Evolutionary conservation across 1,284 basidiomycete genomes (phyloP).

Genomic region (Caloboletus firmus): DNA sequence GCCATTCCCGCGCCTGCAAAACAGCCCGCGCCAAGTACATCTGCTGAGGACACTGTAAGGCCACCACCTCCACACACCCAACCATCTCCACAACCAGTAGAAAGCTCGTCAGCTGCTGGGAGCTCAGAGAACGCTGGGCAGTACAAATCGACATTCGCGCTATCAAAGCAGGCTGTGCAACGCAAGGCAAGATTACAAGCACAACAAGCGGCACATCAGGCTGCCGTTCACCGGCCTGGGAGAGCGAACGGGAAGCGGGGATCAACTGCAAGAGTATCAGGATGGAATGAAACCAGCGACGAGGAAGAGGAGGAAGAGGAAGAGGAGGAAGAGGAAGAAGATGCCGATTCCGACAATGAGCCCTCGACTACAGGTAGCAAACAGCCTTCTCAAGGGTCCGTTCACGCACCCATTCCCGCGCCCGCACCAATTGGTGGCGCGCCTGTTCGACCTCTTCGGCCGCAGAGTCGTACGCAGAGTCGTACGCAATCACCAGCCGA

Average conservation of each 20-base stretch:
- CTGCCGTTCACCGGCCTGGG: conserved; percentile 71
- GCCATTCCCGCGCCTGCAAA: conserved; percentile 21
- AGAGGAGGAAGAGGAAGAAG: conserved; percentile 69
- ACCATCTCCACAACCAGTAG: conserved; percentile 24
- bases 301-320: conserved; percentile 79
- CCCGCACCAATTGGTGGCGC: conserved; percentile 27
- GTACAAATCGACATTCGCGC: conserved; percentile 81
- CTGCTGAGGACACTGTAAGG: conserved; percentile 7
- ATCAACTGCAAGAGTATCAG: conserved; percentile 42
- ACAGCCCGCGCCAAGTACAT: conserved; percentile 13
- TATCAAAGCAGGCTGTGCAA: conserved; percentile 76
- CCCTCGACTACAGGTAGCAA: conserved; percentile 38
- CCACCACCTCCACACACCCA: conserved; percentile 30
- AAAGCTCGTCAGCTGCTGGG: conserved; percentile 11
- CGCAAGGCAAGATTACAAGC: conserved; percentile 81
- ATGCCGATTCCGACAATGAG: conserved; percentile 62
- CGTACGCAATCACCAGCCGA: no score
- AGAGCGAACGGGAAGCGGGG: conserved; percentile 58
- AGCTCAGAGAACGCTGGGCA: conserved; percentile 34
- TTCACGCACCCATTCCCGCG: conserved; percentile 21
- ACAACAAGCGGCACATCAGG: conserved; percentile 75
- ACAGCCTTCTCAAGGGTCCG: conserved; percentile 26
- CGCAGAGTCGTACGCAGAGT: no score
- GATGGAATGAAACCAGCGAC: conserved; percentile 76
- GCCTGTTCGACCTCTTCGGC: no score